A percentile compares a stretch with the other conserved stretches of the same genome.
Conservation (phyloP, 2,329 filamentous ascomycete genomes). For the Venturia effusa region DNA sequence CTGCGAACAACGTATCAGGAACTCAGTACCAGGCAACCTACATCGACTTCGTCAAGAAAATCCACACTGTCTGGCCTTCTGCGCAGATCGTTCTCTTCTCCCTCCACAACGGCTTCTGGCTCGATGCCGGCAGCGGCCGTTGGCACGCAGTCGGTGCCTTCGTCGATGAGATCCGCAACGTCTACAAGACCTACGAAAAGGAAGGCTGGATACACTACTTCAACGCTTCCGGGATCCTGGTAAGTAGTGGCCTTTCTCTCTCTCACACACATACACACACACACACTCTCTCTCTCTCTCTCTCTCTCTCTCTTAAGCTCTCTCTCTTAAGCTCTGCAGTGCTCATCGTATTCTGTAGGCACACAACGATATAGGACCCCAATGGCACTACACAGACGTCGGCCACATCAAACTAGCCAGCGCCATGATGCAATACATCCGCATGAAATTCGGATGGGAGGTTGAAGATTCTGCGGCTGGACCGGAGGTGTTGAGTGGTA, state of each 20-base stretch:
- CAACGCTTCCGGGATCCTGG: constrained; percentile 48
- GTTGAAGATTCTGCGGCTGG: constrained; percentile 38
- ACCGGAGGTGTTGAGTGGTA: constrained; percentile 36
- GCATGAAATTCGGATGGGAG: constrained; percentile 45
- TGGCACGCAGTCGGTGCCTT: constrained; percentile 33
- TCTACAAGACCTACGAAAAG: constrained; percentile 41
- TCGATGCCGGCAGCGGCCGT: constrained; percentile 39
- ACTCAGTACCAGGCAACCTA: constrained; percentile 30
- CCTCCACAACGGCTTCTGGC: constrained; percentile 44
- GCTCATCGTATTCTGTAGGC: neutral
- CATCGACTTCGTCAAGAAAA: constrained; percentile 29
- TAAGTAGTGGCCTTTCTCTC: constrained; percentile 47
- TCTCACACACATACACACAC: neutral
- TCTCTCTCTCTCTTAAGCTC: no score
- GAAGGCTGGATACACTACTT: constrained; percentile 49
- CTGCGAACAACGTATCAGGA: constrained; percentile 29
- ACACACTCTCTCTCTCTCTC: no score
- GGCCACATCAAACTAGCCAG: constrained; percentile 51
- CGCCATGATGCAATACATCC: constrained; percentile 48
- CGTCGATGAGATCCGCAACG: constrained; percentile 38
- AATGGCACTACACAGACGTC: constrained; percentile 50
- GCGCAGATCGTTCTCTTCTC: constrained; percentile 34
- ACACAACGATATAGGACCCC: constrained; percentile 24
- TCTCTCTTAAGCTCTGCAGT: neutral
- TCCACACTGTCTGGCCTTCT: constrained; percentile 31